A percentile compares a stretch with the other conserved stretches of the same genome.
phyloP scores from a whole-genome alignment of 2,329 filamentous ascomycete species.

The Arachnopeziza araneosa region DNA sequence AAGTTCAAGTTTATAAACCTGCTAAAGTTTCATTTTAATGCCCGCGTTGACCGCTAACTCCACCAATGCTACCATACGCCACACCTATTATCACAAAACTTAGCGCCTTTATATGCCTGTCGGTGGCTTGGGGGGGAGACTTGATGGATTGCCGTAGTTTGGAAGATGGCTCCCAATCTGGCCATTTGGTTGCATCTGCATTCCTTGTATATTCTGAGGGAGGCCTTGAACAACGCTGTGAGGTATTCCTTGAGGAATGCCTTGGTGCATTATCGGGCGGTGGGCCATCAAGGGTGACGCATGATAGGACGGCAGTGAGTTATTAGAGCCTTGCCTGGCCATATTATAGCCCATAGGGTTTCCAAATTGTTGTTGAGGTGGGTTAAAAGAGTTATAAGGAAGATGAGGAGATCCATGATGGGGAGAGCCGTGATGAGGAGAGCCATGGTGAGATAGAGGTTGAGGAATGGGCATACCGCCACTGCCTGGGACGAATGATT shows the following conservation, averaged over 20 bases:
- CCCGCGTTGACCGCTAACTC: slow-evolving; percentile 28
- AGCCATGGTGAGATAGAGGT: slow-evolving; percentile 29
- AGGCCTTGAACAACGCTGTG: slow-evolving; percentile 22
- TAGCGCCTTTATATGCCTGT: slow-evolving; percentile 31
- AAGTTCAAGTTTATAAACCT: slow-evolving; percentile 27
- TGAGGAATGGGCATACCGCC: slow-evolving; percentile 43
- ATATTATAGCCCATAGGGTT: slow-evolving; percentile 32
- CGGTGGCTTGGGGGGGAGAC: slow-evolving; percentile 50
- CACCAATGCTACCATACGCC: slow-evolving; percentile 33
- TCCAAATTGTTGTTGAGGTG: slow-evolving; percentile 29
- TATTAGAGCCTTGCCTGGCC: slow-evolving; percentile 33
- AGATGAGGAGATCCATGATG: slow-evolving; percentile 36
- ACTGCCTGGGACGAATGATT: slow-evolving; percentile 76
- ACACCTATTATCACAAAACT: slow-evolving; percentile 25
- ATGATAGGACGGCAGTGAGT: slow-evolving; percentile 32
- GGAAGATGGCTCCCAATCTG: slow-evolving; percentile 43
- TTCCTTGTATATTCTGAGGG: slow-evolving; percentile 20
- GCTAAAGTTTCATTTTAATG: slow-evolving; percentile 26
- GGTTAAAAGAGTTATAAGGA: slow-evolving; percentile 35
- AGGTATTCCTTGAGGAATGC: slow-evolving; percentile 23
- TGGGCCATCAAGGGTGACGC: slow-evolving; percentile 32
- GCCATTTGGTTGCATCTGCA: slow-evolving; percentile 24
- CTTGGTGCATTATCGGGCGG: slow-evolving; percentile 31
- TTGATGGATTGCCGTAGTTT: slow-evolving; percentile 50
- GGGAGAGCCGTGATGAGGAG: slow-evolving; percentile 28